Base-by-base conservation (phyloP, 2,329 filamentous ascomycete genomes). In the Cercospora zeina region DNA sequence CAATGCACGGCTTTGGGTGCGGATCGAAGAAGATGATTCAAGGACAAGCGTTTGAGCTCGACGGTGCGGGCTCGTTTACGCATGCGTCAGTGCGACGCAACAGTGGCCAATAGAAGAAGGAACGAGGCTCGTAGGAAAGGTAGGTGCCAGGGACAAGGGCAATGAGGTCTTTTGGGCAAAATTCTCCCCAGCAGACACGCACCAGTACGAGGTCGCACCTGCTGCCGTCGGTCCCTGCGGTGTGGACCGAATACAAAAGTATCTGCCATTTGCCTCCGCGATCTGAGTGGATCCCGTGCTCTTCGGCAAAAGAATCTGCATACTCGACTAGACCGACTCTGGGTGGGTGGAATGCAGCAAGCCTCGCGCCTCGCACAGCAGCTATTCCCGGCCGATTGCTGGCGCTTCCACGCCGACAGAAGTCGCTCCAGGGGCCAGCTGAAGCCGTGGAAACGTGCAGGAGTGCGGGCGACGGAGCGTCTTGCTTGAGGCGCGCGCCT, bases 1-100 rank as follows among this genome's bases (percentile, higher is more conserved):
- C 47, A 54, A 54, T 47, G 51, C 30, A 30, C 60, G 54, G 60
- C 54, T 47, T 62, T 62, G 49, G 51, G 50, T 53, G 54, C 56
- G 56, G 56, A 51, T 24, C 54, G 45, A 45, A 42, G 54, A 42
- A 34, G 34, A 31, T 10, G 54, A 42, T 19, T 33, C 53, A 47
- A 47, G 10, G 54, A 61, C 50, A 61, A 61, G 58, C 58, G 55
- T 50, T 49, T 19, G 37, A 56, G 54, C 54, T 56, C 37, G 36
- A 42, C 14, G 54, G 14, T 30, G 34, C 27, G n/a, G 19, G 53
- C 31, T 55, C 31, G 27, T 34, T 27, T 56, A 31, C 37, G 34
- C 30, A 31, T 45, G 24, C 10, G 34, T 21, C 16, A 56, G 33
- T 19, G 42, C 21, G 54, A 56, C 14, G 53, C 34, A 45, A 34